Conservation (phyloP, 2,329 filamentous ascomycete species). For the Epicoccum nigrum region DNA sequence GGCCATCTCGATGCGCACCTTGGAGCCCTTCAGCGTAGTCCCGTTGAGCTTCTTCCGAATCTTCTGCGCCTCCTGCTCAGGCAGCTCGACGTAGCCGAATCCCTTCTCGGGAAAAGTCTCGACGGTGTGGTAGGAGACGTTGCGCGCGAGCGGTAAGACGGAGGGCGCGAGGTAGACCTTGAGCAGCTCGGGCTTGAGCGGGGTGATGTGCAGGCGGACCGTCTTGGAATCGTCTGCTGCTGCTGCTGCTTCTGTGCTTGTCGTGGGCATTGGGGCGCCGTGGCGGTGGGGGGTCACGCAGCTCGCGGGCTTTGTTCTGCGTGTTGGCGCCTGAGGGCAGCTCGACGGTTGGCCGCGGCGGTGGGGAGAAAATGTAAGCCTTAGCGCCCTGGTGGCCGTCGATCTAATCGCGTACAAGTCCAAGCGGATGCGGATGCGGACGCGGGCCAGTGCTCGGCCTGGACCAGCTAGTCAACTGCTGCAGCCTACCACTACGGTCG, state of each 20-base stretch:
- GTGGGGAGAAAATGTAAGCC: constrained; percentile 41
- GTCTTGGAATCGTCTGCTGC: constrained; percentile 30
- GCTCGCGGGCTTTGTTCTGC: constrained; percentile 6
- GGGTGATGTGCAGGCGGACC: constrained; percentile 82
- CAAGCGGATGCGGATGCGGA: background rate
- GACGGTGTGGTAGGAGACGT: constrained; percentile 86
- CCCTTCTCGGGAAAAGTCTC: constrained; percentile 87
- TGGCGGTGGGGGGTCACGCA: constrained; percentile 14
- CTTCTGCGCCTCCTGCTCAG: constrained; percentile 82
- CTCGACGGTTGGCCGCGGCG: constrained; percentile 14
- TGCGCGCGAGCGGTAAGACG: constrained; percentile 69
- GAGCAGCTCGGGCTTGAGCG: constrained; percentile 77
- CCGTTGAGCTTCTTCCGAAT: constrained; percentile 91
- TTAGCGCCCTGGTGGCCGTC: constrained; percentile 35
- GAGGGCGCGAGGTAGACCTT: constrained; percentile 73
- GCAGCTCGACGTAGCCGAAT: constrained; percentile 90
- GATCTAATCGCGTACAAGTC: constrained; percentile 10
- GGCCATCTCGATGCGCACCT: constrained; percentile 84
- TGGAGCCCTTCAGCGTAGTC: constrained; percentile 79
- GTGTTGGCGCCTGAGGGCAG: background rate
- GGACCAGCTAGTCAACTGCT: no score
- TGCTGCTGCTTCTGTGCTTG: constrained; percentile 37
- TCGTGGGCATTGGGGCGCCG: constrained; percentile 42
- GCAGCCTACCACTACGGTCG: no score
- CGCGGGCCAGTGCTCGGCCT: no score